These are phyloP conservation scores for Microthlaspi erraticum DNA, from an alignment of 345 rosid genomes.

Conservation along the genomic window DNA sequence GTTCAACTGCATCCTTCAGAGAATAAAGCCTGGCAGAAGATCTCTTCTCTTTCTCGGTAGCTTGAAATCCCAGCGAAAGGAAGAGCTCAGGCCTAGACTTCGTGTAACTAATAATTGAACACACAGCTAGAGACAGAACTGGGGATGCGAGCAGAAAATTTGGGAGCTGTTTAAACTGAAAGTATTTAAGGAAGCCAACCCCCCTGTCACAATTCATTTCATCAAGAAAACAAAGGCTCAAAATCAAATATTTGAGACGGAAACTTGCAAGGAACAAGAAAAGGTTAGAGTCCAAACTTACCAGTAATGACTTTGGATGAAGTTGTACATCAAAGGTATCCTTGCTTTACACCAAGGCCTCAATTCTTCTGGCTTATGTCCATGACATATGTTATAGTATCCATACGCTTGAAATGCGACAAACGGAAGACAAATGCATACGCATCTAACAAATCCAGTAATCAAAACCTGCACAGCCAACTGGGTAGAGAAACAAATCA, in stretches of 20 bases:
- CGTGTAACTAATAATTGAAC: slow-evolving; percentile 63
- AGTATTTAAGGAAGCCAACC: slow-evolving; percentile 89
- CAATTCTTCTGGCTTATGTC: slow-evolving; percentile 53
- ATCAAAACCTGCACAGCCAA: slow-evolving; percentile 62
- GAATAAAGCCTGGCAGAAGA: slow-evolving; percentile 46
- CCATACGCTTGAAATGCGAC: slow-evolving; percentile 84
- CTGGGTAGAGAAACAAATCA: slow-evolving; percentile 48
- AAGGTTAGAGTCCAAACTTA: slow-evolving; percentile 39
- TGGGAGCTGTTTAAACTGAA: slow-evolving; percentile 85
- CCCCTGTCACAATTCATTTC: slow-evolving; percentile 57
- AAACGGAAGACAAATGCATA: slow-evolving; percentile 73
- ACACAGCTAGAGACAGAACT: slow-evolving; percentile 67
- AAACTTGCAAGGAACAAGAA: slow-evolving; percentile 25
- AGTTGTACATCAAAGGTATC: slow-evolving; percentile 78
- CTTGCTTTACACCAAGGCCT: slow-evolving; percentile 92
- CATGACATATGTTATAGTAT: slow-evolving; percentile 73
- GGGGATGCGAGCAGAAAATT: slow-evolving; percentile 98
- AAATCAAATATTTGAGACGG: slow-evolving; percentile 8
- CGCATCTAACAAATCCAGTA: slow-evolving; percentile 61
- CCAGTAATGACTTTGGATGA: slow-evolving; percentile 92
- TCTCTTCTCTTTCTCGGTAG: slow-evolving; percentile 52
- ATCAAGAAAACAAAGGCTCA: slow-evolving; percentile 8
- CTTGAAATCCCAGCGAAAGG: slow-evolving; percentile 72
- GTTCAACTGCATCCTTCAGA: slow-evolving; percentile 28
- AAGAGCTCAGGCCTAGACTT: slow-evolving; percentile 56